These are phyloP conservation scores for Emmonsia crescens DNA, from an alignment of 2,329 filamentous ascomycete genomes.

Conservation along the genomic window DNA sequence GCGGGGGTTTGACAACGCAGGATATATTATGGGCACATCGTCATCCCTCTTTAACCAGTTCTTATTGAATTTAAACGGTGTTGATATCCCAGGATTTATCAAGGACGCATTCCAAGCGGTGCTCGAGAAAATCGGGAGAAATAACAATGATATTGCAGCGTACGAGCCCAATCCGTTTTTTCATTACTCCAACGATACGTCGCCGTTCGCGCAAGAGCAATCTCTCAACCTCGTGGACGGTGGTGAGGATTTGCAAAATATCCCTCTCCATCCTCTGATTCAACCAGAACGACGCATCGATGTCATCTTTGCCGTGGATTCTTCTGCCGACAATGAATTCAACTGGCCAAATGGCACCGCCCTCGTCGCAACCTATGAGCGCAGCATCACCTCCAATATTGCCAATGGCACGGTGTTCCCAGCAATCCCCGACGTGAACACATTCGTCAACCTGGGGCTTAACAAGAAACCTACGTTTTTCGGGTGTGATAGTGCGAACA, in stretches of 20 bases:
- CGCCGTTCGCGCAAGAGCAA: constrained; percentile 43
- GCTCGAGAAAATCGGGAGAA: constrained; percentile 44
- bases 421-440: constrained; percentile 59
- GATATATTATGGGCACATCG: constrained; percentile 77
- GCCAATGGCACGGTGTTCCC: constrained; percentile 63
- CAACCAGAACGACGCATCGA: constrained; percentile 62
- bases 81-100: constrained; percentile 41
- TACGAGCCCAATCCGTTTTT: constrained; percentile 69
- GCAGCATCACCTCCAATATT: constrained; percentile 48
- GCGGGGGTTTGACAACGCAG: constrained; percentile 69
- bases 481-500: constrained; percentile 59
- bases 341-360: constrained; percentile 70
- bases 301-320: constrained; percentile 71
- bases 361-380: constrained; percentile 62
- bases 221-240: constrained; percentile 66
- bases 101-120: constrained; percentile 42
- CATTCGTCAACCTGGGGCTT: constrained; percentile 65
- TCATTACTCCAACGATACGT: constrained; percentile 49
- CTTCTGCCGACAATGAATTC: constrained; percentile 58
- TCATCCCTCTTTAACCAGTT: constrained; percentile 76
- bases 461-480: constrained; percentile 71
- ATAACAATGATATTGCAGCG: constrained; percentile 61
- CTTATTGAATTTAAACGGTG: constrained; percentile 52
- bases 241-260: constrained; percentile 66
- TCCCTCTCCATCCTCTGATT: constrained; percentile 67